phyloP scores from a whole-genome alignment of 257 asterid genomes.

The Apocynum venetum region DNA sequence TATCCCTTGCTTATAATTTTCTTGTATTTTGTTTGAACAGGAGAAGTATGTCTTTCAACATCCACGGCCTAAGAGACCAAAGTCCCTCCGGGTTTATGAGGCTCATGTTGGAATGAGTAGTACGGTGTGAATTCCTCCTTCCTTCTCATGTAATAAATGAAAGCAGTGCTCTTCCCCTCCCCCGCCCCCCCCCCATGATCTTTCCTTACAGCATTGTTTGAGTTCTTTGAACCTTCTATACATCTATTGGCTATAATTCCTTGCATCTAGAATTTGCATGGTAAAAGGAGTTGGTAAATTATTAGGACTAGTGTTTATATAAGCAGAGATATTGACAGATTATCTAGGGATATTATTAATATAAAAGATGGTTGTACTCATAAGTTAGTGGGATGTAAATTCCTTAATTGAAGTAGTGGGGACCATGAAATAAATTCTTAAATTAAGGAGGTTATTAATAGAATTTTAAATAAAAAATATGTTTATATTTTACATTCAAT shows the following conservation, averaged over 20 bases:
- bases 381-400: too few species aligned
- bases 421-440: too few species aligned
- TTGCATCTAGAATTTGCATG: background rate
- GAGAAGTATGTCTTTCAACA: slow-evolving; percentile 74
- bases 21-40: slow-evolving; percentile 30
- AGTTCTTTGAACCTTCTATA: background rate
- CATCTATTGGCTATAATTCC: background rate
- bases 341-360: background rate
- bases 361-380: too few species aligned
- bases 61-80: slow-evolving; percentile 88
- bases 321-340: background rate
- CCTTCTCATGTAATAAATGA: slow-evolving; percentile 24
- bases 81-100: slow-evolving; percentile 87
- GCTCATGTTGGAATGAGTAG: slow-evolving; percentile 99
- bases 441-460: too few species aligned
- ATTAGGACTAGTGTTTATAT: background rate
- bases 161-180: slow-evolving; percentile 5
- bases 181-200: background rate
- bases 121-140: slow-evolving; percentile 56
- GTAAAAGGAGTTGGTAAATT: background rate
- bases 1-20: background rate
- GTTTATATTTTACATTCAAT: too few species aligned
- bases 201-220: background rate
- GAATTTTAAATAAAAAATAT: too few species aligned
- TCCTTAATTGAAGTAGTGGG: too few species aligned